These are phyloP conservation scores for Pseudogymnoascus sp. DNA, from an alignment of 2,329 filamentous ascomycete genomes.

Conservation along the genomic window DNA sequence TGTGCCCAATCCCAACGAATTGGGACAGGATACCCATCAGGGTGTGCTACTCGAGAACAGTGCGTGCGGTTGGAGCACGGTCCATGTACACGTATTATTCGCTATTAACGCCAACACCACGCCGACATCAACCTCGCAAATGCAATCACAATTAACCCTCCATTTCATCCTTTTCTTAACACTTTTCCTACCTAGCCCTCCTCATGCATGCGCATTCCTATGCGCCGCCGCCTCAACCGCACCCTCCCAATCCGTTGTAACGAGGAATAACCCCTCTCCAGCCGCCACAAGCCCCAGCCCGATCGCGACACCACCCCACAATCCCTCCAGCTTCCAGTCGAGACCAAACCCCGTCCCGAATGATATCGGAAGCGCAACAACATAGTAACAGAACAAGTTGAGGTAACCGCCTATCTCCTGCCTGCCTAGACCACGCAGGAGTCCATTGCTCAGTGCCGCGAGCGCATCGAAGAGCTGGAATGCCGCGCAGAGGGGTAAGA, in stretches of 20 bases:
- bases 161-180: background rate
- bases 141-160: background rate
- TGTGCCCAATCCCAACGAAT: background rate
- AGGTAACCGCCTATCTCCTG: slow-evolving; percentile 87
- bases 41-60: background rate
- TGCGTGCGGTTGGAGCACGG: background rate
- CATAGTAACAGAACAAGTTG: slow-evolving; percentile 80
- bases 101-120: background rate
- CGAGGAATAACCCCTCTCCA: slow-evolving; percentile 50
- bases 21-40: background rate
- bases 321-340: slow-evolving; percentile 66
- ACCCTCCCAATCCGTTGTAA: slow-evolving; percentile 45
- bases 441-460: slow-evolving; percentile 70
- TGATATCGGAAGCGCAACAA: slow-evolving; percentile 74
- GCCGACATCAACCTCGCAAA: background rate
- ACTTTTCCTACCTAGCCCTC: slow-evolving; percentile 5
- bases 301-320: slow-evolving; percentile 73
- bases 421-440: slow-evolving; percentile 77
- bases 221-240: slow-evolving; percentile 53
- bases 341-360: slow-evolving; percentile 71
- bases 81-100: background rate
- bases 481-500: slow-evolving; percentile 73
- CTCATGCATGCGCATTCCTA: slow-evolving; percentile 40
- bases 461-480: slow-evolving; percentile 88
- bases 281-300: slow-evolving; percentile 43